Base-by-base conservation (phyloP, 1,139 yeast species). In the Nakaseomyces delphensis region DNA sequence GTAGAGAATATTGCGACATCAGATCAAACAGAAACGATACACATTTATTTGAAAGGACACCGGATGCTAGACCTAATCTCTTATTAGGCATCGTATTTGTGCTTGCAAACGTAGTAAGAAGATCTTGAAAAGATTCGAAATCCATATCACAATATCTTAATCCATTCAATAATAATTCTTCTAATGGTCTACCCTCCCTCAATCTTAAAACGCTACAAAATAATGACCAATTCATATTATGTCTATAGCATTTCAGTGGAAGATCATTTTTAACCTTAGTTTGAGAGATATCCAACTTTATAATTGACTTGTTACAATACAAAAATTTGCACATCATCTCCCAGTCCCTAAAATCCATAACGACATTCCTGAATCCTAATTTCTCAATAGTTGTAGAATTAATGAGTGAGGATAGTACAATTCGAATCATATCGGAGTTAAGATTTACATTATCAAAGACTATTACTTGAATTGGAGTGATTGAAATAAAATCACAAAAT, bases 401-500 rank as follows among this genome's bases (percentile, higher is more conserved):
- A 2, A 74, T 68, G 32, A 87, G 62, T 0, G 94, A 76, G 1
- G 82, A 67, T 9, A 87, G 62, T 18, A 89, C 65, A 45, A 81
- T 77, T 49, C 74, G 72, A 43, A 87, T 65, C 96, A 86, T 87
- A 52, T 83, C 91, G 1, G 83, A 76, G 4, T 85, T 75, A 67
- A 89, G 69, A 3, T 81, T 68, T 25, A 85, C 95, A 55, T 86
- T 84, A 63, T 89, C 96, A 55, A 89, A 82, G 8, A 83, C 76
- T 4, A 89, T 71, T 2, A 83, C 79, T 45, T 78, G 76, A 30
- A 89, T 79, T 1, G 95, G 95, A 0, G 85, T 83, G 36, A 86
- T 81, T 1, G 95, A 76, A 43, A 89, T 69, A 56, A 89, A 89
- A 61, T 89, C 97, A 48, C 89, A 74, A 59, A 89, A 86, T 3